Evolutionary conservation across 352 stramenopile species (phyloP).

Genomic region (Hyaloperonospora arabidopsidis): DNA sequence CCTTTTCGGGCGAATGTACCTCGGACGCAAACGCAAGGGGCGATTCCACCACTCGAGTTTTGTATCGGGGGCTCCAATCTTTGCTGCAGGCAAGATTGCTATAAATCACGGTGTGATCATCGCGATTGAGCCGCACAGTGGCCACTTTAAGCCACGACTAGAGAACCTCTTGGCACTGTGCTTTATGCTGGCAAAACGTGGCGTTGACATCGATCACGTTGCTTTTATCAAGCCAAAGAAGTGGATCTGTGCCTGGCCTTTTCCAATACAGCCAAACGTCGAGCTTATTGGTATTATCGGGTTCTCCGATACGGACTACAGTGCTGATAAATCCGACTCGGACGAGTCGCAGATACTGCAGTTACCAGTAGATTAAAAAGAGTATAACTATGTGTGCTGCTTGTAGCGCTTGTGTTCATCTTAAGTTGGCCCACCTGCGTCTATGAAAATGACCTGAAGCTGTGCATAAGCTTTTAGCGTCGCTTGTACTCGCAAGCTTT

Average conservation of each 20-base stretch:
- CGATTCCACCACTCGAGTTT: conserved; percentile 78
- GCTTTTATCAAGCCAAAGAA: conserved; percentile 65
- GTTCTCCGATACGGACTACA: conserved; percentile 42
- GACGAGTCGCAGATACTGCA: conserved; percentile 26
- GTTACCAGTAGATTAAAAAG: conserved; percentile 9
- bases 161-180: conserved; percentile 43
- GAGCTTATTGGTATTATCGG: conserved; percentile 36
- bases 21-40: conserved; percentile 67
- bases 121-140: conserved; percentile 64
- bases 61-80: conserved; percentile 48
- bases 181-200: conserved; percentile 27
- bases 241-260: conserved; percentile 58
- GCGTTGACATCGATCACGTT: conserved; percentile 36
- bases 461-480: conserved; percentile 31
- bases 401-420: conserved; percentile 23
- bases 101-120: conserved; percentile 47
- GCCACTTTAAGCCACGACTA: conserved; percentile 62
- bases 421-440: conserved; percentile 1
- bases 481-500: conserved; percentile 85
- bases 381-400: background rate
- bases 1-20: conserved; percentile 34
- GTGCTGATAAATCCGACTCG: conserved; percentile 31
- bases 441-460: background rate
- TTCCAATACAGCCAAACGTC: conserved; percentile 25
- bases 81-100: conserved; percentile 59